Conservation (phyloP, 2,329 filamentous ascomycete genomes). For the Aspergillus sp. region DNA sequence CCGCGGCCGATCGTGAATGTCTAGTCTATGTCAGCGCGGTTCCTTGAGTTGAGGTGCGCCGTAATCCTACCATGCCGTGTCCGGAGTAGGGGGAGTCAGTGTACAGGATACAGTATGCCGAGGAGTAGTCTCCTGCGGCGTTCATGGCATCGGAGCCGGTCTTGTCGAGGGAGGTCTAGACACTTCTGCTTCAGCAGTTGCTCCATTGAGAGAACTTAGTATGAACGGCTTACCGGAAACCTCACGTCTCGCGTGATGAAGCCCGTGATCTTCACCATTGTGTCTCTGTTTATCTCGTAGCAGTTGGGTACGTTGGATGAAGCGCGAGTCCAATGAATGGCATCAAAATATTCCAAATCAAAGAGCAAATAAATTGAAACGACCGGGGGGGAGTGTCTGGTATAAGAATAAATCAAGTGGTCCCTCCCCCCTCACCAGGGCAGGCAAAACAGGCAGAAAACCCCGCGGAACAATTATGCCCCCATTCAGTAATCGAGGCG, state of each 20-base stretch:
- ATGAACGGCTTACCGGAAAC: conserved; percentile 56
- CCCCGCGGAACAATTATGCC: conserved; percentile 13
- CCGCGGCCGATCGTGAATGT: conserved; percentile 62
- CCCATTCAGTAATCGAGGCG: conserved; percentile 4
- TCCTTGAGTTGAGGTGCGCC: background rate
- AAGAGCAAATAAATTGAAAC: background rate
- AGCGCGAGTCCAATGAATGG: background rate
- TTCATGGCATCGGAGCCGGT: conserved; percentile 99
- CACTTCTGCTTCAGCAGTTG: background rate
- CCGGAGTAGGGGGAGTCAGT: conserved; percentile 63
- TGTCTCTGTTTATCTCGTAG: conserved; percentile 8
- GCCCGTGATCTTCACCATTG: conserved; percentile 67
- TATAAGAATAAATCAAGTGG: conserved; percentile 1
- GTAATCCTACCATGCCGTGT: conserved; percentile 41
- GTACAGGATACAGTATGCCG: conserved; percentile 89
- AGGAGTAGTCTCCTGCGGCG: conserved; percentile 85
- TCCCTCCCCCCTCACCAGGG: background rate
- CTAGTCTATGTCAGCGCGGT: conserved; percentile 20
- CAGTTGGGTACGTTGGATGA: background rate
- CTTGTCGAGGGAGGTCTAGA: conserved; percentile 83
- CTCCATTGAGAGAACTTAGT: background rate
- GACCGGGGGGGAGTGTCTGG: background rate
- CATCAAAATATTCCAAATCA: background rate
- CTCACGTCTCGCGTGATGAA: conserved; percentile 72
- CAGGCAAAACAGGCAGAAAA: conserved; percentile 7